A percentile compares a stretch with the other conserved stretches of the same genome.
These are phyloP conservation scores for Hericium erinaceus DNA, from an alignment of 768 basidiomycete genomes.

Conservation along the genomic window DNA sequence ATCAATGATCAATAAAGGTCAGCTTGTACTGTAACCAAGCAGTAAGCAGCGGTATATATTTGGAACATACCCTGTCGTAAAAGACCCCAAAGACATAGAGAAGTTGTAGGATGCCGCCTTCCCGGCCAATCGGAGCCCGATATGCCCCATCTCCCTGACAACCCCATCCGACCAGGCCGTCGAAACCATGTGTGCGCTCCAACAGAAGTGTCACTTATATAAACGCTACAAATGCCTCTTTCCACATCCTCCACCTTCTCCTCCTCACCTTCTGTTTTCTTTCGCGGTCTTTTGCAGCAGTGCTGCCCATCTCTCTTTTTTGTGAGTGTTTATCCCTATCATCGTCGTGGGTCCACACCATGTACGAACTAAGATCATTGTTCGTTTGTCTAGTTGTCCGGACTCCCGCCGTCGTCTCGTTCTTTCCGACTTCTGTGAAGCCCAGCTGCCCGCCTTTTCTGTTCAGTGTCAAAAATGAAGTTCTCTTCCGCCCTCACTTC, in stretches of 20 bases:
- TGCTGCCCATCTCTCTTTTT: constrained; percentile 32
- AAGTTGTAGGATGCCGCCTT: background rate
- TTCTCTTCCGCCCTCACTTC: constrained; percentile 5
- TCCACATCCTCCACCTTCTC: constrained; percentile 15
- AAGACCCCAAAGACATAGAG: background rate
- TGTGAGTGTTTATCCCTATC: constrained; percentile 8
- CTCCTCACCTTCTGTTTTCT: constrained; percentile 15
- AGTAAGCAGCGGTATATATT: too few relatives aligned
- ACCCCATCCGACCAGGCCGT: too few relatives aligned
- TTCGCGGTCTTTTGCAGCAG: constrained; percentile 37
- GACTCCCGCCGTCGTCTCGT: constrained; percentile 23
- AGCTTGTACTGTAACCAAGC: too few relatives aligned
- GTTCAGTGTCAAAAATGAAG: constrained; percentile 10
- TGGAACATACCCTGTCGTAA: too few relatives aligned
- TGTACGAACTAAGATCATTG: background rate
- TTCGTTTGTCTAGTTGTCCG: constrained; percentile 21
- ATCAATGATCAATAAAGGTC: too few relatives aligned
- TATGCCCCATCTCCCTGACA: too few relatives aligned
- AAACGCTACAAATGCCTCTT: background rate
- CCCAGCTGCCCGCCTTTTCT: constrained; percentile 13
- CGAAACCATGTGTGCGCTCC: too few relatives aligned
- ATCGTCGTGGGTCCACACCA: background rate
- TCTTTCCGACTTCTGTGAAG: constrained; percentile 42
- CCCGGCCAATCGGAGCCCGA: too few relatives aligned
- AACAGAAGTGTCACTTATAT: too few relatives aligned